Evolutionary conservation across 1,284 basidiomycete species (phyloP), one percentile per base, ranked within the genome.

Genomic region (Agaricales sp.): DNA sequence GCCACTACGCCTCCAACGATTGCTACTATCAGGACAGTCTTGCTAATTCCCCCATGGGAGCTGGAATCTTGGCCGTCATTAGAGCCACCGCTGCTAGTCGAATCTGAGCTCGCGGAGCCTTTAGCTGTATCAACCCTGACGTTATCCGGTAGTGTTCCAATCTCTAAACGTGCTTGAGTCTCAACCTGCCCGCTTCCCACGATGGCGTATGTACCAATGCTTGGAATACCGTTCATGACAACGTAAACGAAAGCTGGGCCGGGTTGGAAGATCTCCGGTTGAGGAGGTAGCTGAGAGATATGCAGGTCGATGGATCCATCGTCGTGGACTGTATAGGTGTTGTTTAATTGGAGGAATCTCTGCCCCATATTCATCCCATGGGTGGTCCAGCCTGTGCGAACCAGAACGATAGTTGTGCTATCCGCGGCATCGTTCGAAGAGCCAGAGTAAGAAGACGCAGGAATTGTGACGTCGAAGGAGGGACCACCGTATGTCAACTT

Each of bases 331-430:
- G 84, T 88, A 67, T 82, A 96, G 2, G 87, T 82, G 69, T 78
- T 80, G 65, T 90, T 85, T 50, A 92, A 69, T 61, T 87, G 80
- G 51, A 89, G 57, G 53, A 71, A 73, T n/a, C 88, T 77, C 63
- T 91, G 88, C 19, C 88, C 88, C 87, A 92, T 93, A 71, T 93
- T 94, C 80, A 97, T 89, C 21, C 83, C 92, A 64, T 97, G 94
- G 0, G 92, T 97, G 1, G 90, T 91, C 72, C 93, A 97, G 3
- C 94, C 94, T 23, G 83, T 77, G 51, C 95, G 87, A 53, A 90
- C 74, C 55, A 98, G 67, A 50, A 83, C 80, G 16, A 94, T 86
- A 18, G 80, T 86, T 38, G 92, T 87, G 58, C 82, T 83, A 50
- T 80, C 77, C 12, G 83, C 85, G 2, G 83, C 85, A 49, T 75